A percentile compares a stretch with the other conserved stretches of the same genome.
Evolutionary conservation across 2,329 filamentous ascomycete genomes (phyloP).

Genomic region (Diplodia scrobiculata): DNA sequence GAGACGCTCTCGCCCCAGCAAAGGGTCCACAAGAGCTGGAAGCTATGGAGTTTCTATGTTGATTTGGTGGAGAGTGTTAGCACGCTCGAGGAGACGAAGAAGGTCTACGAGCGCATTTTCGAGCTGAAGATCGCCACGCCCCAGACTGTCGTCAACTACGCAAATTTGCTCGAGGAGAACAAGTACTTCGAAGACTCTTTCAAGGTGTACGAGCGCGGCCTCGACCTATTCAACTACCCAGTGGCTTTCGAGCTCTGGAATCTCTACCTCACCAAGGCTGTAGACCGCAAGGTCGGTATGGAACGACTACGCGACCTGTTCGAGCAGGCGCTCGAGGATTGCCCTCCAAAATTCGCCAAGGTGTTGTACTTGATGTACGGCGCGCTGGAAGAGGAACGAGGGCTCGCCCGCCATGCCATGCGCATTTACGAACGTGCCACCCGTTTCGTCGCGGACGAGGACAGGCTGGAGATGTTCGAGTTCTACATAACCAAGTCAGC

Average conservation of each 20-base stretch:
- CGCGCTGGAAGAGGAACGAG: slow-evolving; percentile 91
- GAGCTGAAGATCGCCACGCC: slow-evolving; percentile 97
- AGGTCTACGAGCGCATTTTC: slow-evolving; percentile 96
- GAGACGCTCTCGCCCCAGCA: slow-evolving; percentile 92
- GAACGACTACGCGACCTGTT: slow-evolving; percentile 93
- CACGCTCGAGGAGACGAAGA: slow-evolving; percentile 85
- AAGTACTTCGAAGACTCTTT: slow-evolving; percentile 97
- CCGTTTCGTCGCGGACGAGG: slow-evolving; percentile 89
- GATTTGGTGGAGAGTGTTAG: slow-evolving; percentile 95
- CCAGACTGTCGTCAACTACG: slow-evolving; percentile 97
- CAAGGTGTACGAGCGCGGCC: slow-evolving; percentile 91
- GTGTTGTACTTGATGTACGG: slow-evolving; percentile 98
- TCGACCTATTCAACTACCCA: slow-evolving; percentile 98
- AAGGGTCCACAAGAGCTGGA: slow-evolving; percentile 98
- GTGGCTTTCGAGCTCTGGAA: slow-evolving; percentile 99
- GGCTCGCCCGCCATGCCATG: slow-evolving; percentile 94
- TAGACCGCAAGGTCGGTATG: slow-evolving; percentile 93
- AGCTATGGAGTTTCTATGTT: slow-evolving; percentile 98
- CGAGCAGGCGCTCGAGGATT: slow-evolving; percentile 93
- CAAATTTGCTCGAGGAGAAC: slow-evolving; percentile 90
- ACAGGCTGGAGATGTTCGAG: slow-evolving; percentile 96
- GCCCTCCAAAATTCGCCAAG: slow-evolving; percentile 94
- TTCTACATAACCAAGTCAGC: slow-evolving; percentile 99
- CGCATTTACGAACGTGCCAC: slow-evolving; percentile 98
- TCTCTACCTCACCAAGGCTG: slow-evolving; percentile 93